phyloP scores from a whole-genome alignment of 2,329 filamentous ascomycete genomes.

The Dichotomopilus funicola region DNA sequence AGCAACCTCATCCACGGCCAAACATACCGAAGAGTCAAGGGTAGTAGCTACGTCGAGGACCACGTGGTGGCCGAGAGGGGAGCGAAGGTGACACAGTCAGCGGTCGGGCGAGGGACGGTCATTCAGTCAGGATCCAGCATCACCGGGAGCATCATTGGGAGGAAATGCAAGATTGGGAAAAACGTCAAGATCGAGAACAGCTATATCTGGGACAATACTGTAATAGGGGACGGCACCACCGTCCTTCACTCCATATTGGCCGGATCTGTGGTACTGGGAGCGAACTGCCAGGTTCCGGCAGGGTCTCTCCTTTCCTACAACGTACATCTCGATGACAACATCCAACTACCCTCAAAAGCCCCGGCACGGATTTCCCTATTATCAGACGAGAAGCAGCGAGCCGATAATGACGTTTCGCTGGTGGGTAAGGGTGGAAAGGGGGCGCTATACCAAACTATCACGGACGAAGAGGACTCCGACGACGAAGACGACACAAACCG shows the following conservation, averaged over 20 bases:
- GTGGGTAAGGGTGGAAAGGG: conserved; percentile 48
- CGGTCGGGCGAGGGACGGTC: conserved; percentile 69
- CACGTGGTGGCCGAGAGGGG: conserved; percentile 67
- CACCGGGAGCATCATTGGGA: conserved; percentile 71
- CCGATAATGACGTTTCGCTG: conserved; percentile 37
- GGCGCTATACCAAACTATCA: conserved; percentile 42
- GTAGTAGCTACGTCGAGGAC: conserved; percentile 71
- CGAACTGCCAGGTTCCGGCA: conserved; percentile 58
- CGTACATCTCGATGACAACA: conserved; percentile 61
- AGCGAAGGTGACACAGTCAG: conserved; percentile 62
- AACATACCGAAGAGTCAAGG: conserved; percentile 63
- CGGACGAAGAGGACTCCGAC: conserved; percentile 44
- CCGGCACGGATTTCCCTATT: conserved; percentile 35
- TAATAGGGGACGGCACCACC: conserved; percentile 66
- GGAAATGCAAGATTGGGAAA: conserved; percentile 77
- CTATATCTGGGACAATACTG: conserved; percentile 81
- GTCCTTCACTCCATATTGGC: conserved; percentile 72
- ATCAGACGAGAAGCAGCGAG: conserved; percentile 31
- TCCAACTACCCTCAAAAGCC: conserved; percentile 36
- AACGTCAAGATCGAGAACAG: conserved; percentile 73
- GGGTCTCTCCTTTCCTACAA: conserved; percentile 77
- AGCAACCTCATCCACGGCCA: conserved; percentile 76
- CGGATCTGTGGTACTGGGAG: conserved; percentile 63
- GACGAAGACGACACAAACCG: conserved; percentile 39
- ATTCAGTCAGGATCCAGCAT: conserved; percentile 68